Conservation (phyloP, 257 asterid species). For the Mitragyna speciosa region DNA sequence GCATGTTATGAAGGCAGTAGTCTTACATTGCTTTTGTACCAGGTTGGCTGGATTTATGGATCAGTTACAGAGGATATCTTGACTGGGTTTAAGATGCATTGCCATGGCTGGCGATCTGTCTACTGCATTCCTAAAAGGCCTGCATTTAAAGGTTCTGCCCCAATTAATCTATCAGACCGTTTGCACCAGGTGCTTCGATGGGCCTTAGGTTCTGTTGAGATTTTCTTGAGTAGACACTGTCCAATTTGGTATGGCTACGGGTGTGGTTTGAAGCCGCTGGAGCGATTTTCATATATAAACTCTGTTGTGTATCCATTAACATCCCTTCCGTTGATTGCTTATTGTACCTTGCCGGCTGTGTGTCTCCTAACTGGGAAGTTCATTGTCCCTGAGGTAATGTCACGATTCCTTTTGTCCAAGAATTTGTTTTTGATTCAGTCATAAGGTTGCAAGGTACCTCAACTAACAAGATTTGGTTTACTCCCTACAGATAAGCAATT, state of each 20-base stretch:
- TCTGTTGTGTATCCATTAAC: constrained; percentile 91
- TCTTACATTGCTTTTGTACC: constrained; percentile 23
- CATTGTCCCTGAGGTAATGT: constrained; percentile 84
- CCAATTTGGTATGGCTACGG: constrained; percentile 98
- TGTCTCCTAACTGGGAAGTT: constrained; percentile 92
- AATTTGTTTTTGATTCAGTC: not conserved
- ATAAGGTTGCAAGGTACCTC: not conserved
- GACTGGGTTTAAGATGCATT: constrained; percentile 97
- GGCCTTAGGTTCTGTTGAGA: constrained; percentile 97
- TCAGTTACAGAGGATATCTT: constrained; percentile 97
- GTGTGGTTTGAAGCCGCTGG: constrained; percentile 91
- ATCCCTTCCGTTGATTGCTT: constrained; percentile 81
- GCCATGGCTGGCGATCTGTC: constrained; percentile 98
- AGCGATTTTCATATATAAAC: constrained; percentile 88
- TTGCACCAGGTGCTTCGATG: constrained; percentile 96
- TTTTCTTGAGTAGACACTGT: constrained; percentile 84
- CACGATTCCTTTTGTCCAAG: not conserved
- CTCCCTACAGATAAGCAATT: constrained; percentile 77
- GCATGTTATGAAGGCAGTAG: not conserved
- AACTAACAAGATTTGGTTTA: constrained; percentile 11
- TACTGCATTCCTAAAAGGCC: constrained; percentile 84
- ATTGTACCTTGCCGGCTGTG: constrained; percentile 90
- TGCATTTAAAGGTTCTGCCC: constrained; percentile 96
- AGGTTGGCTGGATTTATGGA: constrained; percentile 98
- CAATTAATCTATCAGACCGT: constrained; percentile 96